Percentiles rank a stretch among this genome's conserved stretches.
Evolutionary conservation across 352 stramenopile species (phyloP).

Genomic region (Pythium aristosporum): DNA sequence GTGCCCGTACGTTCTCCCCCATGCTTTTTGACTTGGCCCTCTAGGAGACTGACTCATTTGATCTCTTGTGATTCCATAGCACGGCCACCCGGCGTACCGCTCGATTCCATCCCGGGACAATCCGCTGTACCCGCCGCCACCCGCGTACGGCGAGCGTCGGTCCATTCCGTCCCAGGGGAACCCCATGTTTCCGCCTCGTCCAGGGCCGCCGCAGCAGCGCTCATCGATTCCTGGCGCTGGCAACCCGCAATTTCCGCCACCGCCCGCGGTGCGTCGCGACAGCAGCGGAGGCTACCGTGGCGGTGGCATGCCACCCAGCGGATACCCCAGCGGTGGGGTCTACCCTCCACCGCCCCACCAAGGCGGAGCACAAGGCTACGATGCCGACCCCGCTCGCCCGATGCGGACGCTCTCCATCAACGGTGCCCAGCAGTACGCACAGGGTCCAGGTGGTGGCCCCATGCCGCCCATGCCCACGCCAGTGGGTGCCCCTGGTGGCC

Average conservation of each 20-base stretch:
- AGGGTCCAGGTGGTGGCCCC: neutral
- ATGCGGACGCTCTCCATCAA: slow-evolving; percentile 70
- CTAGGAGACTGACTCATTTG: neutral
- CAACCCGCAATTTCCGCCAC: slow-evolving; percentile 62
- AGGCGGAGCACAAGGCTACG: slow-evolving; percentile 15
- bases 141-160: slow-evolving; percentile 48
- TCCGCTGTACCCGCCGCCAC: slow-evolving; percentile 52
- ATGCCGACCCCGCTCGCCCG: slow-evolving; percentile 33
- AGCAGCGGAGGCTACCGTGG: slow-evolving; percentile 36
- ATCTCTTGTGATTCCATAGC: slow-evolving; percentile 16
- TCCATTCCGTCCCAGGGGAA: slow-evolving; percentile 69
- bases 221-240: slow-evolving; percentile 51
- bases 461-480: slow-evolving; percentile 25
- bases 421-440: slow-evolving; percentile 39
- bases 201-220: slow-evolving; percentile 22
- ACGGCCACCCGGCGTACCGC: slow-evolving; percentile 27
- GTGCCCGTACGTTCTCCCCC: slow-evolving; percentile 7
- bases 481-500: slow-evolving; percentile 27
- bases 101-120: slow-evolving; percentile 68
- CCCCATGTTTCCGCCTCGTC: slow-evolving; percentile 65
- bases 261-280: slow-evolving; percentile 42
- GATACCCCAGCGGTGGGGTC: slow-evolving; percentile 5
- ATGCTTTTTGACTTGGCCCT: neutral
- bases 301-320: slow-evolving; percentile 1
- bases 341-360: slow-evolving; percentile 22